These are phyloP conservation scores for Chrysochromulina tobinii DNA, from an alignment of 78 protist genomes.

Conservation along the genomic window DNA sequence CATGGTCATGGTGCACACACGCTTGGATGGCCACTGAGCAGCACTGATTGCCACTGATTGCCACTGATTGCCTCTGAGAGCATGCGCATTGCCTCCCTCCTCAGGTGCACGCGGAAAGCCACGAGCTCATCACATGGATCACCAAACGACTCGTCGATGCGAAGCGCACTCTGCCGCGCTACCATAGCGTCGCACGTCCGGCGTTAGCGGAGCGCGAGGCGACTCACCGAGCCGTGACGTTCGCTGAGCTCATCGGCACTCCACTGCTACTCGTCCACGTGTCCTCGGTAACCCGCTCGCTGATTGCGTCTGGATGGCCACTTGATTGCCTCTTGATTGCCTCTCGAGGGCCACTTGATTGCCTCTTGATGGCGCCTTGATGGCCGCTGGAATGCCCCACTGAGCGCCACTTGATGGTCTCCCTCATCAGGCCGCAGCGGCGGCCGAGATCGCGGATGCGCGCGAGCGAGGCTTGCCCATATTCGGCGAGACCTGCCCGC, in stretches of 20 bases:
- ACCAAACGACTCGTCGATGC: background rate
- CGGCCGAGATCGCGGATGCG: background rate
- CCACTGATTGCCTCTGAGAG: too few relatives aligned
- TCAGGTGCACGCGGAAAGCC: background rate
- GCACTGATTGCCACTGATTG: too few relatives aligned
- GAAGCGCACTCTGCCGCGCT: background rate
- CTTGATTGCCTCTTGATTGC: too few relatives aligned
- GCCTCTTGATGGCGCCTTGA: too few relatives aligned
- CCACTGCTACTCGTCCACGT: background rate
- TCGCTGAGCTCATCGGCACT: background rate
- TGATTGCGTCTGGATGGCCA: too few relatives aligned
- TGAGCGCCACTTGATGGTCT: too few relatives aligned
- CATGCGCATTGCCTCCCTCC: too few relatives aligned
- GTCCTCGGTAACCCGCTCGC: background rate
- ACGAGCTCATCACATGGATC: background rate
- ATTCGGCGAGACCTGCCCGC: background rate
- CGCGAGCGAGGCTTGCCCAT: background rate
- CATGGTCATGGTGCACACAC: background rate
- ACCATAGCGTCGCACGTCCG: background rate
- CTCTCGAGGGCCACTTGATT: too few relatives aligned
- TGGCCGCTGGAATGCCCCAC: too few relatives aligned
- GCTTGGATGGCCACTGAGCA: too few relatives aligned
- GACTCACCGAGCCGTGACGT: background rate
- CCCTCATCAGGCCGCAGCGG: background rate
- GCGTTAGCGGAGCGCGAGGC: background rate